These are phyloP conservation scores for Sungouiella blattae DNA, from an alignment of 805 yeast genomes.

Conservation along the genomic window DNA sequence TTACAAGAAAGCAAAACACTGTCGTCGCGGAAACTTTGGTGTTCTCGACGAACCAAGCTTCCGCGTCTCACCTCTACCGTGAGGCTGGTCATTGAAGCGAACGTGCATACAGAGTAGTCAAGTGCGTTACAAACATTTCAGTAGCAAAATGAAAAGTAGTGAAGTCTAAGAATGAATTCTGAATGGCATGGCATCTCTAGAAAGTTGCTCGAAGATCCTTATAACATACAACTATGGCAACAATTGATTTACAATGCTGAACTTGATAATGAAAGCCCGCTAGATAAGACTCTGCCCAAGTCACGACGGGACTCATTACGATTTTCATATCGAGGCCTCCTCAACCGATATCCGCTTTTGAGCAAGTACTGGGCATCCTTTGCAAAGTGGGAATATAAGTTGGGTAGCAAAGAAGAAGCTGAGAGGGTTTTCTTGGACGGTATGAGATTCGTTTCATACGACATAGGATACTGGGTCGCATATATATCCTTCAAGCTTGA, in stretches of 20 bases:
- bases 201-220: slow-evolving; percentile 31
- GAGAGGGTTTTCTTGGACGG: slow-evolving; percentile 21
- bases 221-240: slow-evolving; percentile 37
- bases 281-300: slow-evolving; percentile 32
- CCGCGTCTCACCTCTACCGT: slow-evolving; percentile 58
- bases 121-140: too few species aligned
- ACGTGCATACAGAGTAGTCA: neutral
- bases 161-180: too few species aligned
- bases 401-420: slow-evolving; percentile 41
- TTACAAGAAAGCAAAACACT: slow-evolving; percentile 65
- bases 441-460: slow-evolving; percentile 38
- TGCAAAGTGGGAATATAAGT: slow-evolving; percentile 44
- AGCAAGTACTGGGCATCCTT: slow-evolving; percentile 58
- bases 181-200: slow-evolving; percentile 21
- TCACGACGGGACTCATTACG: slow-evolving; percentile 32
- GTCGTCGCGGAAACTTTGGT: slow-evolving; percentile 80
- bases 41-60: slow-evolving; percentile 83
- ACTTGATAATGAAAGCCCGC: slow-evolving; percentile 20
- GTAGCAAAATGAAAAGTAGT: too few species aligned
- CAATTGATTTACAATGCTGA: slow-evolving; percentile 30
- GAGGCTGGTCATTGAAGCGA: neutral
- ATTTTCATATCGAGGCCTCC: slow-evolving; percentile 39
- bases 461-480: slow-evolving; percentile 49
- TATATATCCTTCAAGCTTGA: slow-evolving; percentile 42
- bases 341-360: slow-evolving; percentile 45